Conservation (phyloP, 2,329 filamentous ascomycete species). For the Myriosclerotinia duriaeana region DNA sequence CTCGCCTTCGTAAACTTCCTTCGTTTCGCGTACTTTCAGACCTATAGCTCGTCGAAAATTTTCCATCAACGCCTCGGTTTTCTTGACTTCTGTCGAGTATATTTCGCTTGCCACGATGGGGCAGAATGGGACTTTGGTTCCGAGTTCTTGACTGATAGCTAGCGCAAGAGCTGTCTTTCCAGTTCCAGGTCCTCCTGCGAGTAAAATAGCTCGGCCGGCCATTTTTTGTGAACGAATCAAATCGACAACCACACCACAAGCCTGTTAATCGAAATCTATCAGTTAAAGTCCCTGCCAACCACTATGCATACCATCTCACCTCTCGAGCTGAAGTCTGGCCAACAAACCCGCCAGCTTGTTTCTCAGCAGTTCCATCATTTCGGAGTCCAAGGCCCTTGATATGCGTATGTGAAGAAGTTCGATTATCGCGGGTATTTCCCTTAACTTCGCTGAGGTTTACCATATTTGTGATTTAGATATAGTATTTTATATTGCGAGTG, state of each 20-base stretch:
- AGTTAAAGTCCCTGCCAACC: slow-evolving; percentile 70
- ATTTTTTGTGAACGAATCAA: slow-evolving; percentile 96
- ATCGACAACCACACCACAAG: slow-evolving; percentile 93
- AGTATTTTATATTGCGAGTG: background rate
- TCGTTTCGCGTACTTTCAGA: slow-evolving; percentile 94
- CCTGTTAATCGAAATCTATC: slow-evolving; percentile 75
- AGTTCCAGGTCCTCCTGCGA: slow-evolving; percentile 92
- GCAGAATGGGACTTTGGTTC: slow-evolving; percentile 97
- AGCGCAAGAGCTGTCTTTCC: slow-evolving; percentile 96
- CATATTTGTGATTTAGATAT: slow-evolving; percentile 47
- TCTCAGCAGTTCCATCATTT: slow-evolving; percentile 80
- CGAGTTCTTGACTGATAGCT: slow-evolving; percentile 93
- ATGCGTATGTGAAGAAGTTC: slow-evolving; percentile 94
- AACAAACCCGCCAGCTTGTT: slow-evolving; percentile 78
- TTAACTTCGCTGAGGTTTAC: slow-evolving; percentile 93
- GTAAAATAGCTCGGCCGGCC: slow-evolving; percentile 88
- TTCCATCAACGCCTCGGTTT: slow-evolving; percentile 98
- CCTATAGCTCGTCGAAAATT: slow-evolving; percentile 97
- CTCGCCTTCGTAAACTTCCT: slow-evolving; percentile 98
- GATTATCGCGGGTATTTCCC: slow-evolving; percentile 89
- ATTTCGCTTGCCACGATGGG: slow-evolving; percentile 98
- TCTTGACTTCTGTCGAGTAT: slow-evolving; percentile 98
- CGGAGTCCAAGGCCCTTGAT: slow-evolving; percentile 93
- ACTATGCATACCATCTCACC: slow-evolving; percentile 50
- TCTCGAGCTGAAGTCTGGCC: slow-evolving; percentile 87